A percentile compares a stretch with the other conserved stretches of the same genome.
These are phyloP conservation scores for Raphidocelis subcapitata DNA, from an alignment of 139 green algal species.

Conservation along the genomic window DNA sequence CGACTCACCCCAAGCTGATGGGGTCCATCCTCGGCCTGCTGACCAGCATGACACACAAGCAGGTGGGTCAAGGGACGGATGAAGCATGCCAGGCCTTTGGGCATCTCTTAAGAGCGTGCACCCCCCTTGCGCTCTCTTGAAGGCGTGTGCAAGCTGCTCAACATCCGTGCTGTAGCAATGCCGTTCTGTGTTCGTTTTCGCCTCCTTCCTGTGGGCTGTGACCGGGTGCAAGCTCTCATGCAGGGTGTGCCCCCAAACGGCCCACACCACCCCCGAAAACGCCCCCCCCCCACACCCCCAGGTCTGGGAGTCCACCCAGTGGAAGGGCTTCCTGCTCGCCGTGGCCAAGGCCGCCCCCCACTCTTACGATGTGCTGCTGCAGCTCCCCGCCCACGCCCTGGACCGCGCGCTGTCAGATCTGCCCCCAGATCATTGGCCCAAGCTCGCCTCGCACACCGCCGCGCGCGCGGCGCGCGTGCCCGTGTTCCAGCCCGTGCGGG, in stretches of 20 bases:
- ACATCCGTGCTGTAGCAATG: neutral
- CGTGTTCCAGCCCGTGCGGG: slow-evolving; percentile 12
- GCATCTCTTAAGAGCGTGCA: neutral
- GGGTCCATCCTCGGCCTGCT: slow-evolving; percentile 63
- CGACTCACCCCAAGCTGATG: slow-evolving; percentile 48
- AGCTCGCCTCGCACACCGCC: slow-evolving; percentile 8
- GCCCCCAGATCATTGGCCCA: slow-evolving; percentile 1
- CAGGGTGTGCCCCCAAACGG: too few species aligned
- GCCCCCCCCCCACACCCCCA: neutral
- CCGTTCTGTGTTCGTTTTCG: neutral
- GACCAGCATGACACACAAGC: slow-evolving; percentile 52
- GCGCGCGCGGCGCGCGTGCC: slow-evolving; percentile 6
- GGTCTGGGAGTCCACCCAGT: slow-evolving; percentile 54
- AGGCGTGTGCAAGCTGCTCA: neutral
- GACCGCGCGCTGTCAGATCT: neutral
- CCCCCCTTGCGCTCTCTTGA: too few species aligned
- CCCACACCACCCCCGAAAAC: too few species aligned
- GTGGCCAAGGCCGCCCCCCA: slow-evolving; percentile 54
- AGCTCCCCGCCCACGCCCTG: slow-evolving; percentile 32
- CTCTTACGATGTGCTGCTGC: slow-evolving; percentile 64
- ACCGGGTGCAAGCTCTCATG: neutral
- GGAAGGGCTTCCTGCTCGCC: slow-evolving; percentile 77
- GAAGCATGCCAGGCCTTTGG: neutral
- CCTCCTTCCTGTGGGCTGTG: neutral
- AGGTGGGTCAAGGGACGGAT: slow-evolving; percentile 33